Evolutionary conservation across 1,139 yeast genomes (phyloP).

Genomic region (Keqinozyma sinolaborantium): DNA sequence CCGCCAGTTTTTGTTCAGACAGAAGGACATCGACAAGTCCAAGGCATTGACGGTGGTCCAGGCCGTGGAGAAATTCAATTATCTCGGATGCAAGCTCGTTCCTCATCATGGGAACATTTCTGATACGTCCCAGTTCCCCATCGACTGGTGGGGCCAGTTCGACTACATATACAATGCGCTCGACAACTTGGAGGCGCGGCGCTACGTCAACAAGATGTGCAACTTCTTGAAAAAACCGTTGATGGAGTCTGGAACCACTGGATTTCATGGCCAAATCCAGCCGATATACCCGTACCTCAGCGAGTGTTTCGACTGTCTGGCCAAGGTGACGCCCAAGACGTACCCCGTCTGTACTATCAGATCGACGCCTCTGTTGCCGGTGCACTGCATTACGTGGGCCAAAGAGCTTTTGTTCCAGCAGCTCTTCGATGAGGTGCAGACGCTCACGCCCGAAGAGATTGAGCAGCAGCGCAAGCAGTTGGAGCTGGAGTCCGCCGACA

Average conservation of each 20-base stretch:
- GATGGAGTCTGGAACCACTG: slow-evolving; percentile 94
- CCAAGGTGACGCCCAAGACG: slow-evolving; percentile 83
- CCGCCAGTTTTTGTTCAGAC: slow-evolving; percentile 86
- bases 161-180: slow-evolving; percentile 83
- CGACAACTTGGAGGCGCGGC: slow-evolving; percentile 89
- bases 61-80: slow-evolving; percentile 79
- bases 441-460: slow-evolving; percentile 17
- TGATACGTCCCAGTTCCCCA: slow-evolving; percentile 68
- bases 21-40: slow-evolving; percentile 81
- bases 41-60: slow-evolving; percentile 80
- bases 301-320: slow-evolving; percentile 92
- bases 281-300: slow-evolving; percentile 81
- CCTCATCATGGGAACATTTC: slow-evolving; percentile 89
- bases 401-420: slow-evolving; percentile 84
- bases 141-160: slow-evolving; percentile 80
- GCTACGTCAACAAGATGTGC: slow-evolving; percentile 83
- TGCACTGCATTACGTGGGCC: slow-evolving; percentile 98
- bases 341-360: slow-evolving; percentile 96
- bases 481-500: slow-evolving; percentile 54
- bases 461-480: slow-evolving; percentile 29
- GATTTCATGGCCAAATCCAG: slow-evolving; percentile 89
- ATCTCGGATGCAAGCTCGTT: slow-evolving; percentile 57
- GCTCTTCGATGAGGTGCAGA: slow-evolving; percentile 61
- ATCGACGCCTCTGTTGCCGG: slow-evolving; percentile 94
- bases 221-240: slow-evolving; percentile 71